These are phyloP conservation scores for Paramarasmius palmivorus DNA, from an alignment of 1,284 basidiomycete species.

Conservation along the genomic window DNA sequence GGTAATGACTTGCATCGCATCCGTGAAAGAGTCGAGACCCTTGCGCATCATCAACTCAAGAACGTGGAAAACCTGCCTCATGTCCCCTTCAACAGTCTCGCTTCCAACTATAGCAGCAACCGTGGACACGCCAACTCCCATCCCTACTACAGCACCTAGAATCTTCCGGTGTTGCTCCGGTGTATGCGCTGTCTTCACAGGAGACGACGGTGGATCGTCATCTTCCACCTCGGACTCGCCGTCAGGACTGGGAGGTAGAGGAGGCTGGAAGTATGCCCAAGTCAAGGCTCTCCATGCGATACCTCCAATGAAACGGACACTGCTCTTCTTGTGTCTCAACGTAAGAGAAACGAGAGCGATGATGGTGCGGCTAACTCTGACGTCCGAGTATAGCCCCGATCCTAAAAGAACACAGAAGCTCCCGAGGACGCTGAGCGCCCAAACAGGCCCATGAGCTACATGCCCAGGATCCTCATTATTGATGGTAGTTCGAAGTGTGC, in stretches of 20 bases:
- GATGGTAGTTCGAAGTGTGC: slow-evolving; percentile 65
- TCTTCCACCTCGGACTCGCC: slow-evolving; percentile 36
- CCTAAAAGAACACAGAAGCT: slow-evolving; percentile 64
- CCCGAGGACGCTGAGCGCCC: slow-evolving; percentile 67
- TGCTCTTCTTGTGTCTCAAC: slow-evolving; percentile 58
- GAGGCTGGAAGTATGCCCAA: slow-evolving; percentile 65
- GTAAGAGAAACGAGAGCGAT: slow-evolving; percentile 52
- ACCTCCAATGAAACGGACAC: slow-evolving; percentile 58
- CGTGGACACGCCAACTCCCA: slow-evolving; percentile 58
- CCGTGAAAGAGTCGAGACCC: slow-evolving; percentile 46
- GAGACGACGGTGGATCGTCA: slow-evolving; percentile 17
- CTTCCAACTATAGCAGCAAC: slow-evolving; percentile 53
- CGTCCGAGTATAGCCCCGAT: slow-evolving; percentile 47
- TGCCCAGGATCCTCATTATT: slow-evolving; percentile 51
- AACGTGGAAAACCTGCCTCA: slow-evolving; percentile 45
- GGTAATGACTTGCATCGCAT: slow-evolving; percentile 52
- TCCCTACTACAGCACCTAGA: slow-evolving; percentile 53
- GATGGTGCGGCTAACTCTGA: slow-evolving; percentile 46
- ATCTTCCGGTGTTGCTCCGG: slow-evolving; percentile 48
- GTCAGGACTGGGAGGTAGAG: slow-evolving; percentile 32
- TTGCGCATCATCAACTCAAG: slow-evolving; percentile 56
- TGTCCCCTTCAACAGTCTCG: slow-evolving; percentile 36
- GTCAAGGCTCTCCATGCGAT: slow-evolving; percentile 62
- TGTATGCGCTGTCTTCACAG: slow-evolving; percentile 26
- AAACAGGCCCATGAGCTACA: slow-evolving; percentile 71